Conservation (phyloP, 1,139 yeast species). For the Hemisphaericaspora xylofermentans region DNA sequence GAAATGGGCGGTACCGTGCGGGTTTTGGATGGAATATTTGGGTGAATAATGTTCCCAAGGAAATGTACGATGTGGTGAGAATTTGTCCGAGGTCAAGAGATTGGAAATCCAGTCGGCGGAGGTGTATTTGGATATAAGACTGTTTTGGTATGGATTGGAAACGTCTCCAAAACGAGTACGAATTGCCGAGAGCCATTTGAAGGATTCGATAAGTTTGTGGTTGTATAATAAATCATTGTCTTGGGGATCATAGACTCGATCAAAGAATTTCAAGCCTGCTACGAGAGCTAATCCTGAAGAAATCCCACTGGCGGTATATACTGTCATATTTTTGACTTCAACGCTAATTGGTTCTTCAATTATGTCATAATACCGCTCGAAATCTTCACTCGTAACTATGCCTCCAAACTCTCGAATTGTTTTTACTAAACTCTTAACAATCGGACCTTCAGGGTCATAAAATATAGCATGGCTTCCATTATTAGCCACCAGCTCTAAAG, state of each 20-base stretch:
- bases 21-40: constrained; percentile 67
- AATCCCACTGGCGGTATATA: constrained; percentile 72
- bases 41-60: constrained; percentile 79
- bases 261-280: constrained; percentile 68
- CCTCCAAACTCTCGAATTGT: constrained; percentile 56
- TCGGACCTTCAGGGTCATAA: constrained; percentile 81
- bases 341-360: constrained; percentile 53
- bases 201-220: constrained; percentile 75
- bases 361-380: constrained; percentile 55
- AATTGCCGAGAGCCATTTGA: constrained; percentile 92
- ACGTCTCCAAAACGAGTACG: constrained; percentile 80
- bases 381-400: constrained; percentile 59
- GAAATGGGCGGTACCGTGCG: constrained; percentile 88
- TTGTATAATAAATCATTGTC: constrained; percentile 40
- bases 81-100: constrained; percentile 44
- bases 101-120: constrained; percentile 54
- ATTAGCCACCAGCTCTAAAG: constrained; percentile 64
- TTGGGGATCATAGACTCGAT: constrained; percentile 23
- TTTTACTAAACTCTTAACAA: constrained; percentile 54
- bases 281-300: constrained; percentile 82
- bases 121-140: constrained; percentile 31
- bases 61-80: constrained; percentile 54
- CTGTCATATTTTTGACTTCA: constrained; percentile 45
- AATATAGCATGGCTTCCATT: constrained; percentile 77
- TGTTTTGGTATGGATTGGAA: constrained; percentile 19